phyloP scores from a whole-genome alignment of 2,329 filamentous ascomycete species.

The Phialophora expanda region DNA sequence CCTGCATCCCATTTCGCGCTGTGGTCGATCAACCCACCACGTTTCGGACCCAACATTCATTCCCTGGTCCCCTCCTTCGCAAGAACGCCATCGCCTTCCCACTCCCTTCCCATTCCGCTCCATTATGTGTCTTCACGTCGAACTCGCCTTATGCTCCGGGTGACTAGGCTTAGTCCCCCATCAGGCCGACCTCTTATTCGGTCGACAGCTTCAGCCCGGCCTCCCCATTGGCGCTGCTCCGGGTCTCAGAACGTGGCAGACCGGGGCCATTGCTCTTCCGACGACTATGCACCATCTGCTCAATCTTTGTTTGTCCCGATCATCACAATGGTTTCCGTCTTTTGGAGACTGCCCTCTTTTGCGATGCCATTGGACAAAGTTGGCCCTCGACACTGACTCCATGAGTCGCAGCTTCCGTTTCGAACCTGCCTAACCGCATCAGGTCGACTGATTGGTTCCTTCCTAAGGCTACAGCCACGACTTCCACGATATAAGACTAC shows the following conservation, averaged over 20 bases:
- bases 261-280: constrained; percentile 19
- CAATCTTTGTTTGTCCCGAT: constrained; percentile 17
- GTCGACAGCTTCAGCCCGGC: constrained; percentile 20
- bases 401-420: constrained; percentile 14
- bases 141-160: constrained; percentile 10
- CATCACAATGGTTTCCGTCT: constrained; percentile 23
- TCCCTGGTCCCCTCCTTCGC: neutral
- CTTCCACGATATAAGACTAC: constrained; percentile 31
- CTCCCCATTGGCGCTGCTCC: constrained; percentile 27
- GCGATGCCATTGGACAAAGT: constrained; percentile 26
- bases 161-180: constrained; percentile 23
- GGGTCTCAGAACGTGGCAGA: constrained; percentile 26
- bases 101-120: constrained; percentile 11
- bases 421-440: constrained; percentile 22
- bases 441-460: constrained; percentile 29
- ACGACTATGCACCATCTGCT: constrained; percentile 18
- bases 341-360: constrained; percentile 15
- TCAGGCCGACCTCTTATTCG: constrained; percentile 31
- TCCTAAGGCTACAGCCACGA: constrained; percentile 33
- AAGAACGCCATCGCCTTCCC: constrained; percentile 1
- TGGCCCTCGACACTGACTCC: constrained; percentile 27
- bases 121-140: neutral
- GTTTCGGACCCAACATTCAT: constrained; percentile 34
- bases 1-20: constrained; percentile 6
- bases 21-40: constrained; percentile 22